Evolutionary conservation across 78 protist genomes (phyloP).

Genomic region (Emiliania huxleyi): DNA sequence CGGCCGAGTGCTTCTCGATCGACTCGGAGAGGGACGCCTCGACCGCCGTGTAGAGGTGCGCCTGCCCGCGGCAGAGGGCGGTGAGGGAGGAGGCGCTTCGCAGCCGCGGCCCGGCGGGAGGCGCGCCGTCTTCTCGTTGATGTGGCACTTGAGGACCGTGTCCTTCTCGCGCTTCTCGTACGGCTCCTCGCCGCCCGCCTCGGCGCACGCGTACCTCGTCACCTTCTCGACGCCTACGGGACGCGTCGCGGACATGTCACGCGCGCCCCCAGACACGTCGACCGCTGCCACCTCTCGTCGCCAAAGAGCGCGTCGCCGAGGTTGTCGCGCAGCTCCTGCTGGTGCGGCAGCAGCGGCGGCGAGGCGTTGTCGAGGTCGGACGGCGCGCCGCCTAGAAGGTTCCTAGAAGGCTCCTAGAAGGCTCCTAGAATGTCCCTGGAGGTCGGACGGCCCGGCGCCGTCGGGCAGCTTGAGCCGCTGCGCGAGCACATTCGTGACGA

Average conservation of each 20-base stretch:
- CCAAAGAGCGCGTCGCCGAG: constrained; percentile 24
- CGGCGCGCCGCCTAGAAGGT: too few relatives aligned
- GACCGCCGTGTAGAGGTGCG: constrained; percentile 45
- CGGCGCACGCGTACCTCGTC: background rate
- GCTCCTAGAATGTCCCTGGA: too few relatives aligned
- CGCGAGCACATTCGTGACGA: background rate
- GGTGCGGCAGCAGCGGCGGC: background rate
- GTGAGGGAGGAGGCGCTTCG: too few relatives aligned
- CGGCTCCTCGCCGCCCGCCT: constrained; percentile 7
- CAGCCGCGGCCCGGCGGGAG: too few relatives aligned
- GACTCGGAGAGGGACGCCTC: constrained; percentile 55
- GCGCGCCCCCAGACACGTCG: background rate
- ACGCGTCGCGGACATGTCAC: too few relatives aligned
- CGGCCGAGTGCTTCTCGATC: constrained; percentile 55
- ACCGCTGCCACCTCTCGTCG: background rate
- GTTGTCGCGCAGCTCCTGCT: background rate
- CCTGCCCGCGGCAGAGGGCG: too few relatives aligned
- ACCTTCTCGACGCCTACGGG: background rate
- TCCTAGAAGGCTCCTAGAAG: too few relatives aligned
- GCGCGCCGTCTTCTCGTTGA: constrained; percentile 23
- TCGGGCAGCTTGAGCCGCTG: background rate
- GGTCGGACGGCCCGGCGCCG: background rate
- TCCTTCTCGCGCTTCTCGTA: background rate
- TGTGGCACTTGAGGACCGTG: constrained; percentile 56
- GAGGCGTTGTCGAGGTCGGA: background rate